Conservation (phyloP, 1,284 basidiomycete genomes). For the Blastosporella zonata region DNA sequence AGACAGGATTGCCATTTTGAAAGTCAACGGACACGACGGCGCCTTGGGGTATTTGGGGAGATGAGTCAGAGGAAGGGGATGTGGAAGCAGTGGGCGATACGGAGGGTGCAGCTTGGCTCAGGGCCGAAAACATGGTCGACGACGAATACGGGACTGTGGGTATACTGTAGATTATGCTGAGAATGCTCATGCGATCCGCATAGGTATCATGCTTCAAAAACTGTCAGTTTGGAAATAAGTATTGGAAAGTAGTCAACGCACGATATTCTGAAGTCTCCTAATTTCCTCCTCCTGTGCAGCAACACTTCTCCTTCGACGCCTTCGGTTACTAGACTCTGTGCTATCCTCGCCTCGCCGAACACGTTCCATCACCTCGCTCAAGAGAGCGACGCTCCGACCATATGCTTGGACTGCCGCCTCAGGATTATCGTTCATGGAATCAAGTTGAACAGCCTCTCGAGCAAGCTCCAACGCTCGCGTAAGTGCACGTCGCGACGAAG, state of each 20-base stretch:
- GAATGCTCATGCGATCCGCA: conserved; percentile 84
- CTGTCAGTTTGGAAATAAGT: conserved; percentile 11
- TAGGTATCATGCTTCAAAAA: conserved; percentile 76
- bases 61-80: conserved; percentile 53
- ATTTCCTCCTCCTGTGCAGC: conserved; percentile 85
- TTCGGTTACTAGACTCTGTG: conserved; percentile 49
- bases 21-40: conserved; percentile 32
- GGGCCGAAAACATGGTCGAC: conserved; percentile 49
- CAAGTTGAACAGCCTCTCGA: conserved; percentile 76
- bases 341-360: conserved; percentile 80
- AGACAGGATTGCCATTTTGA: conserved; percentile 32
- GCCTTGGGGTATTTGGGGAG: conserved; percentile 39
- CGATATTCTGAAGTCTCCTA: conserved; percentile 74
- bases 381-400: conserved; percentile 74
- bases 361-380: conserved; percentile 85
- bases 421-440: conserved; percentile 79
- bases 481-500: conserved; percentile 75
- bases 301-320: conserved; percentile 66
- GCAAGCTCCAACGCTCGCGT: conserved; percentile 80
- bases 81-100: conserved; percentile 43
- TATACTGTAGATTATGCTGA: conserved; percentile 82
- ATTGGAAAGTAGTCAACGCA: conserved; percentile 39
- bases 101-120: conserved; percentile 48
- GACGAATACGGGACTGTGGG: conserved; percentile 66
- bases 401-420: conserved; percentile 79